Evolutionary conservation across 2,329 filamentous ascomycete species (phyloP).

Genomic region (Sporothrix schenckii): DNA sequence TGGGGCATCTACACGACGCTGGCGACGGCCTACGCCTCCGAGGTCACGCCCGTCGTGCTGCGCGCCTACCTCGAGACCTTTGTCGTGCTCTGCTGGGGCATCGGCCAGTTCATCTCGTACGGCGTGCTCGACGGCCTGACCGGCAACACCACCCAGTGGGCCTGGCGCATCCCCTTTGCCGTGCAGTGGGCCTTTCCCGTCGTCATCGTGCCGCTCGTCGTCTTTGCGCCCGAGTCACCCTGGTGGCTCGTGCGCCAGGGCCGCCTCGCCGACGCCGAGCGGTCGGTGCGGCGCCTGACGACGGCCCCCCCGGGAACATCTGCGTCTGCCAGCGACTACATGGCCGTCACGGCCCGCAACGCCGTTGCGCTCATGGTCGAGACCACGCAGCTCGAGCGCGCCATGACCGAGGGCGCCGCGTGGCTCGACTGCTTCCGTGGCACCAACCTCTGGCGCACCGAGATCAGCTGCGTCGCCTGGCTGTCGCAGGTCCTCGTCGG

Average conservation of each 20-base stretch:
- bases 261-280: slow-evolving; percentile 47
- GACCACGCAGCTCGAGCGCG: slow-evolving; percentile 59
- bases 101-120: slow-evolving; percentile 39
- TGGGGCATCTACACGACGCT: slow-evolving; percentile 54
- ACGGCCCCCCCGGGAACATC: slow-evolving; percentile 48
- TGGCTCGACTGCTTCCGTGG: slow-evolving; percentile 55
- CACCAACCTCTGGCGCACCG: slow-evolving; percentile 51
- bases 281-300: slow-evolving; percentile 50
- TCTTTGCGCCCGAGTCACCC: slow-evolving; percentile 39
- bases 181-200: slow-evolving; percentile 51
- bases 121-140: slow-evolving; percentile 39
- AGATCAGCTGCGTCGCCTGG: slow-evolving; percentile 49
- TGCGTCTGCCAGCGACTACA: slow-evolving; percentile 51
- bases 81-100: slow-evolving; percentile 51
- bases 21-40: slow-evolving; percentile 50
- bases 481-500: slow-evolving; percentile 50
- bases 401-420: slow-evolving; percentile 51
- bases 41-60: slow-evolving; percentile 49
- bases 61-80: slow-evolving; percentile 50
- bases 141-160: slow-evolving; percentile 32
- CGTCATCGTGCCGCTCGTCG: slow-evolving; percentile 35
- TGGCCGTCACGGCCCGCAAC: slow-evolving; percentile 46
- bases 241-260: slow-evolving; percentile 52
- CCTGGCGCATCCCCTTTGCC: slow-evolving; percentile 47
- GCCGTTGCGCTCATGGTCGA: slow-evolving; percentile 40